phyloP scores from a whole-genome alignment of 2,329 filamentous ascomycete genomes.

The Raffaelea arxii region DNA sequence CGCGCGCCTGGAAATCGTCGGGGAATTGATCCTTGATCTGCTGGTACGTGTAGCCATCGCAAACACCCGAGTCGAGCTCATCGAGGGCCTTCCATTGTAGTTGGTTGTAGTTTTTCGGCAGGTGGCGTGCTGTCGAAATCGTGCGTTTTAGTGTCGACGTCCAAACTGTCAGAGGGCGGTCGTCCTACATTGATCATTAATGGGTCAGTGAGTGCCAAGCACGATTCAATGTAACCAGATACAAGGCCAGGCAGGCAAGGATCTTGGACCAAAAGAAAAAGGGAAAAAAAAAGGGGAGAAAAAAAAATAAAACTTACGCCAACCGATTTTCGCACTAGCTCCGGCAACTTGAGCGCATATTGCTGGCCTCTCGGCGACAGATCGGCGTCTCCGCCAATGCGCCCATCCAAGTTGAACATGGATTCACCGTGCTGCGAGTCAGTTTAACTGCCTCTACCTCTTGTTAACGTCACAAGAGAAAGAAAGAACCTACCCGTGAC shows the following conservation, averaged over 20 bases:
- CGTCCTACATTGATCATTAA: no score
- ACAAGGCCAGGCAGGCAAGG: no score
- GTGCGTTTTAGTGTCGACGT: conserved; percentile 65
- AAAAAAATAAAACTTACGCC: conserved; percentile 47
- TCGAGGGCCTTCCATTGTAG: conserved; percentile 98
- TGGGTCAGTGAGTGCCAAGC: no score
- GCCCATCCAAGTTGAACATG: conserved; percentile 77
- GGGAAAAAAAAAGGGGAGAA: neutral
- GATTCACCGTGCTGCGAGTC: conserved; percentile 79
- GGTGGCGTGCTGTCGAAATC: conserved; percentile 79
- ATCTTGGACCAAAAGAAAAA: no score
- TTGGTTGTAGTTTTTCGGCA: conserved; percentile 78
- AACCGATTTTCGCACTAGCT: conserved; percentile 75
- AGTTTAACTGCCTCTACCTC: no score
- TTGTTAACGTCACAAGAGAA: neutral
- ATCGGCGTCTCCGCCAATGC: conserved; percentile 86
- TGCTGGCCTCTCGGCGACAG: conserved; percentile 78
- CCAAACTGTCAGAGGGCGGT: conserved; percentile 53
- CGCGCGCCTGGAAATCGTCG: conserved; percentile 88
- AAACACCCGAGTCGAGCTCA: conserved; percentile 92
- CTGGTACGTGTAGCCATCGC: conserved; percentile 91
- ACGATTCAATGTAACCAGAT: no score
- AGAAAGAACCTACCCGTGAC: conserved; percentile 57
- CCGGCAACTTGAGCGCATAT: conserved; percentile 77
- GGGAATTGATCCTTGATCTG: conserved; percentile 88